A percentile compares a stretch with the other conserved stretches of the same genome.
These are phyloP conservation scores for Oryza coarctata DNA, from an alignment of 176 grass and related monocot species.

Conservation along the genomic window DNA sequence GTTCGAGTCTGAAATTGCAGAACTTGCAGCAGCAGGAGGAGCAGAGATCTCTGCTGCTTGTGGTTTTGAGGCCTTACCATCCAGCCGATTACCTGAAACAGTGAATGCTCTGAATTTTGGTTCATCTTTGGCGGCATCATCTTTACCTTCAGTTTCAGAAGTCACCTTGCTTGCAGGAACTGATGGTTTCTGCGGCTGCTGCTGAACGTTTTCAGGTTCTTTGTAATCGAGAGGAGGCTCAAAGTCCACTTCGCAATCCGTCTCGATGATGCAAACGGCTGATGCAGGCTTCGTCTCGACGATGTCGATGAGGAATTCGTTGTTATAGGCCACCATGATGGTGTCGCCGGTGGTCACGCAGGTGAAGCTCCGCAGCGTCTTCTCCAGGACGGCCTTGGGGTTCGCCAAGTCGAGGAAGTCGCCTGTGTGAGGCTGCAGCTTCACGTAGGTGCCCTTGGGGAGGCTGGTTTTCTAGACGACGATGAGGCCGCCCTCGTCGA, in stretches of 20 bases:
- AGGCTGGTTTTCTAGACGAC: background rate
- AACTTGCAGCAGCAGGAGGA: background rate
- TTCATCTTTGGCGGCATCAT: constrained; percentile 34
- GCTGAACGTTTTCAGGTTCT: constrained; percentile 51
- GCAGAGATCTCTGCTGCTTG: constrained; percentile 16
- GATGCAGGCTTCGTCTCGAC: constrained; percentile 85
- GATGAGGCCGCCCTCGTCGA: background rate
- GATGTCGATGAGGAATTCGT: constrained; percentile 85
- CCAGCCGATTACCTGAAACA: constrained; percentile 60
- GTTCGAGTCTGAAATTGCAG: constrained; percentile 31
- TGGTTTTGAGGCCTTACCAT: constrained; percentile 57
- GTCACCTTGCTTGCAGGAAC: constrained; percentile 43
- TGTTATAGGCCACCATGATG: constrained; percentile 91
- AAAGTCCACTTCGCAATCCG: constrained; percentile 93
- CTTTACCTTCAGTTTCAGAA: constrained; percentile 62
- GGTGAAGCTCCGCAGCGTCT: constrained; percentile 79
- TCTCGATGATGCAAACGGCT: constrained; percentile 88
- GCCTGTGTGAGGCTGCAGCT: background rate
- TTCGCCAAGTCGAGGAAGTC: background rate
- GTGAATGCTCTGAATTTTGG: constrained; percentile 75
- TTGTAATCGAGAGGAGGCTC: constrained; percentile 86
- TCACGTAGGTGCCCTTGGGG: background rate
- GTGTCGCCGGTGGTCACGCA: constrained; percentile 84
- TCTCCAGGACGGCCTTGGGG: constrained; percentile 58
- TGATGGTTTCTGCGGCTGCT: constrained; percentile 7